These are phyloP conservation scores for Paecilomyces formosus DNA, from an alignment of 2,329 filamentous ascomycete genomes.

Conservation along the genomic window DNA sequence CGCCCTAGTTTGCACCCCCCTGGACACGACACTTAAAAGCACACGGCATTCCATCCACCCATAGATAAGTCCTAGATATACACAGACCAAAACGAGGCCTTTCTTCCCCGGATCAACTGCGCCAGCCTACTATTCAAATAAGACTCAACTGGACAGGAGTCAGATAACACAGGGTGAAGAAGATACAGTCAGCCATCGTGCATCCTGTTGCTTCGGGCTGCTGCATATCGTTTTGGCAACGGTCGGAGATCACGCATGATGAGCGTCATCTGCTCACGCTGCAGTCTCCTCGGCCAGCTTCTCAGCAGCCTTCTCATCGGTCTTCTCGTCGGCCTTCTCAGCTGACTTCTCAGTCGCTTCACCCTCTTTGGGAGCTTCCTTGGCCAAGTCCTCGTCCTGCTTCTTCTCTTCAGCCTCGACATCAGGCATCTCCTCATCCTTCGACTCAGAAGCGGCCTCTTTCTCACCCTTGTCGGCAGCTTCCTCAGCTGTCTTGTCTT, in stretches of 20 bases:
- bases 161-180: background rate
- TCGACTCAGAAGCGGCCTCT: slow-evolving; percentile 24
- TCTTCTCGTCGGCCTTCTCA: background rate
- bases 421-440: slow-evolving; percentile 30
- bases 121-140: background rate
- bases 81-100: background rate
- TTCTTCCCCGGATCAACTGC: background rate
- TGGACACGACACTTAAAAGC: slow-evolving; percentile 1
- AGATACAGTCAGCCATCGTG: background rate
- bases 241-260: background rate
- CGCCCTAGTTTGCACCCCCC: slow-evolving; percentile 10
- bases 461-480: slow-evolving; percentile 13
- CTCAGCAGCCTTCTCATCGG: background rate
- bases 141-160: background rate
- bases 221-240: background rate
- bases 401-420: slow-evolving; percentile 32
- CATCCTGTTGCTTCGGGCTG: background rate
- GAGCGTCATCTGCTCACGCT: background rate
- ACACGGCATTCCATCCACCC: background rate
- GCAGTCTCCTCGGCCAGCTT: slow-evolving; percentile 1
- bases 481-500: slow-evolving; percentile 19
- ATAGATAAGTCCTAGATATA: background rate
- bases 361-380: slow-evolving; percentile 15
- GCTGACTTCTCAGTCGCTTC: background rate
- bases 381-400: slow-evolving; percentile 10